These are phyloP conservation scores for Alternaria ethzedia DNA, from an alignment of 2,329 filamentous ascomycete genomes.

Conservation along the genomic window DNA sequence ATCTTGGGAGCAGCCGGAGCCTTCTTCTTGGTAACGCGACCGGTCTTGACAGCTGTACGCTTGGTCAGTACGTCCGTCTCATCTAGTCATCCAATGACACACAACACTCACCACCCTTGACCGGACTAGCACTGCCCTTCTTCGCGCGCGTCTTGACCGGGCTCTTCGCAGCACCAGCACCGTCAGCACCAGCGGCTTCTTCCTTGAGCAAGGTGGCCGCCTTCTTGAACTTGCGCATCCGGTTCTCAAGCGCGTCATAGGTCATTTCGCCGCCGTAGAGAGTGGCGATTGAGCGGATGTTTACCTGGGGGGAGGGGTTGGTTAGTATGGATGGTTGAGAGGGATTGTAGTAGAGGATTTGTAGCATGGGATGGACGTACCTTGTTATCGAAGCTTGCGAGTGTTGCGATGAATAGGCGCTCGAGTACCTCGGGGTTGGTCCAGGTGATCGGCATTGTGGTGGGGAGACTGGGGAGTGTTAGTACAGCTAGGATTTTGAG, in stretches of 20 bases:
- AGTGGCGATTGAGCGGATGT: slow-evolving; percentile 52
- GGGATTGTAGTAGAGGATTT: background rate
- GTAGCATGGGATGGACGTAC: slow-evolving; percentile 25
- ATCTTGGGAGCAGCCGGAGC: slow-evolving; percentile 2
- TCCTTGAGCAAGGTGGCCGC: slow-evolving; percentile 43
- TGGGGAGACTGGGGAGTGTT: background rate
- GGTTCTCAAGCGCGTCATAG: slow-evolving; percentile 57
- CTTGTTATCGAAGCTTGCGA: slow-evolving; percentile 43
- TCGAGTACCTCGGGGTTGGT: slow-evolving; percentile 43
- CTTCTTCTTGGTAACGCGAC: slow-evolving; percentile 27
- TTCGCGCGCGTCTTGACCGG: slow-evolving; percentile 6
- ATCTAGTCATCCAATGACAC: accelerated
- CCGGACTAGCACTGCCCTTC: background rate
- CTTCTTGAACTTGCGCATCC: slow-evolving; percentile 55
- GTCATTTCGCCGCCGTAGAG: slow-evolving; percentile 56
- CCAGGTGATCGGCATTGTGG: slow-evolving; percentile 48
- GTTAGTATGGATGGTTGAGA: background rate
- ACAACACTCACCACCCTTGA: background rate
- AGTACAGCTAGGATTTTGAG: background rate
- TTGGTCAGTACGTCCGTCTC: background rate
- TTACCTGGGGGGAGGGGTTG: slow-evolving; percentile 44
- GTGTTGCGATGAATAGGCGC: slow-evolving; percentile 50
- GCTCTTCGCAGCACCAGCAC: slow-evolving; percentile 4
- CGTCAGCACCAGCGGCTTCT: too few species aligned
- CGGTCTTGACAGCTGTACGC: slow-evolving; percentile 1